Conservation (phyloP, 2,329 filamentous ascomycete species). For the Hypoxylon sp. region DNA sequence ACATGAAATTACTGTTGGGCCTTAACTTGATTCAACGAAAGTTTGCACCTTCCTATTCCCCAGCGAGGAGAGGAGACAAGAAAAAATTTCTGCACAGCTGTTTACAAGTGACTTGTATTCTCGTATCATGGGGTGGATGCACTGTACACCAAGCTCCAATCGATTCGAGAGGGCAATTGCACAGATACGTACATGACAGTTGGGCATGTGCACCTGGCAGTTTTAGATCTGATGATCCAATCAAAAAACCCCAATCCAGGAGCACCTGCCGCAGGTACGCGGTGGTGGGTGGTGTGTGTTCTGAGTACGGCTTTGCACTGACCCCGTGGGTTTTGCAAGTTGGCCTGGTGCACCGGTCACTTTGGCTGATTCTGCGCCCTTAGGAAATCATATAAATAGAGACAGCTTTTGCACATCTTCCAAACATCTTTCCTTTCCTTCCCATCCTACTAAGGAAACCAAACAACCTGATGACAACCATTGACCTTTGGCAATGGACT, state of each 20-base stretch:
- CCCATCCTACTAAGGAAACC: neutral
- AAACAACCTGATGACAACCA: neutral
- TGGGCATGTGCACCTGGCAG: neutral
- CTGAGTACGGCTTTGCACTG: neutral
- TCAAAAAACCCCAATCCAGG: neutral
- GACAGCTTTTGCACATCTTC: neutral
- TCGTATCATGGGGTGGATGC: neutral
- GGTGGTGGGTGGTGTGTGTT: neutral
- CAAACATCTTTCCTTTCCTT: neutral
- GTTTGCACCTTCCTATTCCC: neutral
- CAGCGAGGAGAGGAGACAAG: no score
- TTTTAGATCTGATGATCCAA: neutral
- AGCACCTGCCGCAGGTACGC: neutral
- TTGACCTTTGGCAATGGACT: neutral
- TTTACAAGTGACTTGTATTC: neutral
- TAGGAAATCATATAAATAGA: neutral
- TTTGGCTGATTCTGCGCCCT: neutral
- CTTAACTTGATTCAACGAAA: neutral
- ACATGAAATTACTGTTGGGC: no score
- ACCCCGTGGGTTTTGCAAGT: no score
- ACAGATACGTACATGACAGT: neutral
- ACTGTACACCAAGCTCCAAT: neutral
- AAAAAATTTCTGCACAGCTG: no score
- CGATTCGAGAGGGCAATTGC: neutral
- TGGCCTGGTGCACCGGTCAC: neutral